Evolutionary conservation across 148 eudicot species (phyloP).

Genomic region (Spergularia bocconei): DNA sequence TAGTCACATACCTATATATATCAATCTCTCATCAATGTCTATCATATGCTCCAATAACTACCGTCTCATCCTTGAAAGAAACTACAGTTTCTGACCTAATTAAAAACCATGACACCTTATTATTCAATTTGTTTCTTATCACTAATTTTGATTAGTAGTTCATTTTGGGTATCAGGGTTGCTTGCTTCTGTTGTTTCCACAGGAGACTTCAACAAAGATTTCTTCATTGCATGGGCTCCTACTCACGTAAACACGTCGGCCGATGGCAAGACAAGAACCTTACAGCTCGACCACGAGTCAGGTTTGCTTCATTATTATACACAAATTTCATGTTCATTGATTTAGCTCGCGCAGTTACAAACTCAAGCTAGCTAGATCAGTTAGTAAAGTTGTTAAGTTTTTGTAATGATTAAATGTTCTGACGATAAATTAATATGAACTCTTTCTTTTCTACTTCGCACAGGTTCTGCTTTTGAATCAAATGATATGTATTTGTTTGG

Average conservation of each 20-base stretch:
- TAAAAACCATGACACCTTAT: constrained; percentile 16
- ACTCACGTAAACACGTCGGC: constrained; percentile 71
- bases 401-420: no score
- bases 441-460: neutral
- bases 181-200: constrained; percentile 64
- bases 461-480: constrained; percentile 78
- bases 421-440: neutral
- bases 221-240: constrained; percentile 73
- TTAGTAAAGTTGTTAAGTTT: no score
- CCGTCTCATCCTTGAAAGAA: neutral
- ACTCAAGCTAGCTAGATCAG: no score
- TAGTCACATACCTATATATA: constrained; percentile 39
- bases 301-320: constrained; percentile 34
- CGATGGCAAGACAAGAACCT: constrained; percentile 59
- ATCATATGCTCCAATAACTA: no score
- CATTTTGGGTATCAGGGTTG: constrained; percentile 22
- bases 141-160: constrained; percentile 20
- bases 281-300: constrained; percentile 66
- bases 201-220: constrained; percentile 72
- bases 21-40: neutral
- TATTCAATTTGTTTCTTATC: neutral
- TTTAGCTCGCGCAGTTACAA: neutral
- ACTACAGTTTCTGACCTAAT: neutral
- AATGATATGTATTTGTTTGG: constrained; percentile 80
- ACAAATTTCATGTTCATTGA: neutral